These are phyloP conservation scores for Aspergillus oerlinghausenensis DNA, from an alignment of 2,329 filamentous ascomycete species.

Conservation along the genomic window DNA sequence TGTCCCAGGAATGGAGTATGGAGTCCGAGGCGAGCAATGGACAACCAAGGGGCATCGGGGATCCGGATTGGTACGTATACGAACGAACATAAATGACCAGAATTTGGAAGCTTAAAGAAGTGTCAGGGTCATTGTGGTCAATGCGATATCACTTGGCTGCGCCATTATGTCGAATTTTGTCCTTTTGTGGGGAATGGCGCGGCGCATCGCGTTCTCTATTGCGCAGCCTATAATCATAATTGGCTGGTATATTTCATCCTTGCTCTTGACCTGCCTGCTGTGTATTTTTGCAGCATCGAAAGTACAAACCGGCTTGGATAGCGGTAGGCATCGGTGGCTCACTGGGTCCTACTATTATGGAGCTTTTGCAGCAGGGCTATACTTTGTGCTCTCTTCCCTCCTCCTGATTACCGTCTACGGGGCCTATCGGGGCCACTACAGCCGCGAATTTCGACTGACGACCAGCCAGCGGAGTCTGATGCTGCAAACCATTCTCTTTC, in stretches of 20 bases:
- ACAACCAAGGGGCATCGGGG: background rate
- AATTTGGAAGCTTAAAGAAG: background rate
- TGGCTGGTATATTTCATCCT: conserved; percentile 54
- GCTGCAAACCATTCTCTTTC: conserved; percentile 41
- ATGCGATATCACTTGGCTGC: conserved; percentile 51
- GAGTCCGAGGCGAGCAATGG: conserved; percentile 46
- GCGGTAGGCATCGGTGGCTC: conserved; percentile 40
- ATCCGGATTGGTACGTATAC: background rate
- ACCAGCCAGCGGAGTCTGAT: conserved; percentile 52
- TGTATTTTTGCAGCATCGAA: conserved; percentile 39
- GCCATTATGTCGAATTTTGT: conserved; percentile 53
- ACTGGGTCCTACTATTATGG: conserved; percentile 58
- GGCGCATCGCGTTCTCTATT: conserved; percentile 49
- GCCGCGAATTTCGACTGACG: conserved; percentile 54
- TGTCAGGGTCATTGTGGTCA: conserved; percentile 49
- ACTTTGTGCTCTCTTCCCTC: conserved; percentile 52
- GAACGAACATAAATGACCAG: background rate
- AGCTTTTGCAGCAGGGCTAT: conserved; percentile 53
- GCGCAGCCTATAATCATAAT: conserved; percentile 57
- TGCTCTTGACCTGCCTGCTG: conserved; percentile 52
- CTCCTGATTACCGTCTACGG: conserved; percentile 55
- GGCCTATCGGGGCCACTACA: conserved; percentile 50
- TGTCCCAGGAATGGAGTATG: conserved; percentile 54
- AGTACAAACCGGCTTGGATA: background rate
- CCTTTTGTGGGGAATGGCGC: conserved; percentile 57